Percentiles rank a stretch among this genome's conserved stretches.
These are phyloP conservation scores for Crithidia brevicula DNA, from an alignment of 208 protist species.

Conservation along the genomic window DNA sequence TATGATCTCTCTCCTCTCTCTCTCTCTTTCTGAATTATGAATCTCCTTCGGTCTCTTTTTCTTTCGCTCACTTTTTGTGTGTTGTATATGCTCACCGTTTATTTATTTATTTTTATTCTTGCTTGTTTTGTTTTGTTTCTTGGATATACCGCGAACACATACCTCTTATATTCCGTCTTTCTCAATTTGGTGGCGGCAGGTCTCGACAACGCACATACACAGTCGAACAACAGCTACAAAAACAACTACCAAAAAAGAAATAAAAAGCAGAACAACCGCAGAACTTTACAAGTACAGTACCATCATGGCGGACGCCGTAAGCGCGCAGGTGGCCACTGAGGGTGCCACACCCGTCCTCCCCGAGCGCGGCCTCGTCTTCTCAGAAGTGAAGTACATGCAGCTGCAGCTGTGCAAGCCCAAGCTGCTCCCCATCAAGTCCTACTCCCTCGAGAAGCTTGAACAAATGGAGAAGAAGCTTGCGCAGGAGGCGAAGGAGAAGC, in stretches of 20 bases:
- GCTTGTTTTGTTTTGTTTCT: too few species aligned
- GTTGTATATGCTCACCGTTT: too few species aligned
- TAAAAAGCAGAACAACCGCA: neutral
- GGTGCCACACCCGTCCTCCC: slow-evolving; percentile 70
- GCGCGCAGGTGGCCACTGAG: slow-evolving; percentile 1
- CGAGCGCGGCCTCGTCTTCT: slow-evolving; percentile 82
- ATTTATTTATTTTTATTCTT: too few species aligned
- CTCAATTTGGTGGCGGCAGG: too few species aligned
- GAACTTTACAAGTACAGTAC: too few species aligned
- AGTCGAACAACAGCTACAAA: neutral
- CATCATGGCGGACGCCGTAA: slow-evolving; percentile 5
- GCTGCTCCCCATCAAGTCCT: slow-evolving; percentile 97
- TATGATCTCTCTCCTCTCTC: too few species aligned
- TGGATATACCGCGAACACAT: too few species aligned
- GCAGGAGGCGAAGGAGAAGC: slow-evolving; percentile 53
- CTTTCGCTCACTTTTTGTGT: slow-evolving; percentile 1
- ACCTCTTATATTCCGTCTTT: neutral
- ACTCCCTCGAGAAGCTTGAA: slow-evolving; percentile 93
- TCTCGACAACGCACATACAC: neutral
- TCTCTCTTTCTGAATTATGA: neutral
- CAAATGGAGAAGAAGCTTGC: slow-evolving; percentile 81
- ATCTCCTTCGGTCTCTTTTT: neutral
- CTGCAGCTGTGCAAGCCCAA: slow-evolving; percentile 96
- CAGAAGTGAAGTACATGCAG: slow-evolving; percentile 69
- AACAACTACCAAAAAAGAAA: slow-evolving; percentile 1